Evolutionary conservation across 257 asterid genomes (phyloP).

Genomic region (Mitragyna speciosa): DNA sequence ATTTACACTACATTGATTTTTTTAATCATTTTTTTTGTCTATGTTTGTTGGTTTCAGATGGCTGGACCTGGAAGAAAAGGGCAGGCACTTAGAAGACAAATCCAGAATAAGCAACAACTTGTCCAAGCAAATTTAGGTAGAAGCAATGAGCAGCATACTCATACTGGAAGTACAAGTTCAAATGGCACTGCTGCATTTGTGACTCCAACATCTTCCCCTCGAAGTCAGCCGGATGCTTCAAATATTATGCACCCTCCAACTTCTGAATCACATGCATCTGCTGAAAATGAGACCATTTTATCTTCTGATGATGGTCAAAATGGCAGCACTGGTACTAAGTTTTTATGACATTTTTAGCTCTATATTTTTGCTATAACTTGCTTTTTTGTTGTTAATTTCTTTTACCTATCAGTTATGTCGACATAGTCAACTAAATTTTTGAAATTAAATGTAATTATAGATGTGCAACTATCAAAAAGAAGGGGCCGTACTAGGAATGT

Average conservation of each 20-base stretch:
- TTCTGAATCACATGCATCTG: not conserved
- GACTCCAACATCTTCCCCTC: not conserved
- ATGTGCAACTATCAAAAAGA: too few species aligned
- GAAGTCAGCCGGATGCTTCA: not conserved
- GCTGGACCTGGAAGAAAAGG: not conserved
- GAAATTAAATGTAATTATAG: too few species aligned
- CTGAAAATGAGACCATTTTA: not conserved
- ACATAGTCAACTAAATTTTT: too few species aligned
- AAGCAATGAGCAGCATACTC: not conserved
- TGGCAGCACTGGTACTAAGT: not conserved
- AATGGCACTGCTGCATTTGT: not conserved
- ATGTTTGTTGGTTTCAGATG: not conserved
- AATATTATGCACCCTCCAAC: not conserved
- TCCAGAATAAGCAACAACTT: not conserved
- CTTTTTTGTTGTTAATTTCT: too few species aligned
- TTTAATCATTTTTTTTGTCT: too few species aligned
- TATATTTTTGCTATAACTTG: not conserved
- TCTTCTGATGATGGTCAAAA: not conserved
- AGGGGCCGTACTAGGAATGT: not conserved
- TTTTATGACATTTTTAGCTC: too few species aligned
- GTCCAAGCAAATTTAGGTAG: too few species aligned
- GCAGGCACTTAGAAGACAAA: not conserved
- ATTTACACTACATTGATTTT: too few species aligned
- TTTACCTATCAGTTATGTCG: not conserved
- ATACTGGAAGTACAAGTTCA: not conserved